Conservation (phyloP, 768 basidiomycete species). For the Butyriboletus loyo region DNA sequence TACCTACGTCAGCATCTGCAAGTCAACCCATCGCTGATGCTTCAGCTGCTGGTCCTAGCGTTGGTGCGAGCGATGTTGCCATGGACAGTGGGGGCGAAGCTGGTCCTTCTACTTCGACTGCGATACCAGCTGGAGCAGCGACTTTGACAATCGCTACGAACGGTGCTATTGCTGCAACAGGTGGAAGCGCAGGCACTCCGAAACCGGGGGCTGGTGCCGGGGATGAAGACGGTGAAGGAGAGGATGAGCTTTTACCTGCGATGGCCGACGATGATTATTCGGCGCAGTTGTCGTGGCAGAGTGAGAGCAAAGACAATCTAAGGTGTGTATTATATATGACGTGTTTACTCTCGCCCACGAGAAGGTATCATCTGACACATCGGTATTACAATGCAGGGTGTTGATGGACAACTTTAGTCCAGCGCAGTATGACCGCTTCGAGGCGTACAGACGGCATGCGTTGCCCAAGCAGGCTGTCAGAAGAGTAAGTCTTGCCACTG, state of each 20-base stretch:
- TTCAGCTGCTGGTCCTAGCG: neutral
- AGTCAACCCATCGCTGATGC: slow-evolving; percentile 10
- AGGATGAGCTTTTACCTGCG: slow-evolving; percentile 75
- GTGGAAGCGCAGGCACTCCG: neutral
- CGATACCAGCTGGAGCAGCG: neutral
- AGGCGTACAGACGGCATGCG: slow-evolving; percentile 81
- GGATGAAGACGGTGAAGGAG: slow-evolving; percentile 63
- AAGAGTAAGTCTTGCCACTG: slow-evolving; percentile 46
- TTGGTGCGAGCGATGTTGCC: slow-evolving; percentile 1
- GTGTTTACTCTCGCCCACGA: neutral
- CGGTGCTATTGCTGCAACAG: neutral
- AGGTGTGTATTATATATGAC: slow-evolving; percentile 46
- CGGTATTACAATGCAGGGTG: slow-evolving; percentile 47
- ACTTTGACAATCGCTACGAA: neutral
- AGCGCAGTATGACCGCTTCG: slow-evolving; percentile 84
- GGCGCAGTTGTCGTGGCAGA: slow-evolving; percentile 78
- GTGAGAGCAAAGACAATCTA: slow-evolving; percentile 83
- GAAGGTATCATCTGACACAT: neutral
- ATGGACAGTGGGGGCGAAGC: slow-evolving; percentile 23
- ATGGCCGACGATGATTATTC: slow-evolving; percentile 92
- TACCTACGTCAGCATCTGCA: neutral
- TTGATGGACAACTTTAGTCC: slow-evolving; percentile 86
- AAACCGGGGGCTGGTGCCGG: slow-evolving; percentile 15
- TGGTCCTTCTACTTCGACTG: slow-evolving; percentile 10
- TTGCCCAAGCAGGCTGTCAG: slow-evolving; percentile 80